Evolutionary conservation across 306 rosid genomes (phyloP).

Genomic region (Cicer bijugum): DNA sequence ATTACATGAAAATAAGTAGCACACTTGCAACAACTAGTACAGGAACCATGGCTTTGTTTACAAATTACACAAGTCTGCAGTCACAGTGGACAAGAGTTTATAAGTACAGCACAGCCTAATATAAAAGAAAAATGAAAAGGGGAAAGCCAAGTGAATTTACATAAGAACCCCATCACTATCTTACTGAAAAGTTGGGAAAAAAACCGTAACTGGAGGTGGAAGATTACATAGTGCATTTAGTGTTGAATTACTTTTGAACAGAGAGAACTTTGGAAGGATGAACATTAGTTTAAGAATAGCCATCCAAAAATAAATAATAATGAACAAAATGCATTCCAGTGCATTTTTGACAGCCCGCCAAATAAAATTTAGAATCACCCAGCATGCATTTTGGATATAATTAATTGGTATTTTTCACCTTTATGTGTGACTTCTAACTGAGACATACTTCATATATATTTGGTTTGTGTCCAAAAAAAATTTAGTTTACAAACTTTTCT

Average conservation of each 20-base stretch:
- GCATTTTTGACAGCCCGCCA: constrained; percentile 16
- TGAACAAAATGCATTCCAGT: constrained; percentile 14
- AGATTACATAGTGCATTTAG: constrained; percentile 21
- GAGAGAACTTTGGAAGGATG: constrained; percentile 25
- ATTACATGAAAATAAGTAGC: constrained; percentile 80
- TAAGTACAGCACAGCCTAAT: neutral
- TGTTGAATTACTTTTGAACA: constrained; percentile 20
- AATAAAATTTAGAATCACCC: constrained; percentile 23
- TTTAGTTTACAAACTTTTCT: neutral
- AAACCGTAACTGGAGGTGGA: constrained; percentile 15
- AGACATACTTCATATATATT: neutral
- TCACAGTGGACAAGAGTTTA: constrained; percentile 48
- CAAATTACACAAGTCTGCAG: constrained; percentile 85
- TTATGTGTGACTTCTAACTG: neutral
- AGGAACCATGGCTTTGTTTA: constrained; percentile 91
- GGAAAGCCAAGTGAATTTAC: constrained; percentile 6
- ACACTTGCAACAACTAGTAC: constrained; percentile 90
- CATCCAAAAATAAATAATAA: constrained; percentile 41
- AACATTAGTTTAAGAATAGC: constrained; percentile 23
- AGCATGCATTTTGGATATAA: constrained; percentile 4
- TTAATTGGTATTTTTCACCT: neutral
- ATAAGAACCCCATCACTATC: constrained; percentile 20
- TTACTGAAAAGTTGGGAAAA: neutral
- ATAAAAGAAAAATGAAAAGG: neutral
- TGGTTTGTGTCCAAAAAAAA: neutral